Base-by-base conservation (phyloP, 164 flowering plant species). In the Dillenia turbinata region DNA sequence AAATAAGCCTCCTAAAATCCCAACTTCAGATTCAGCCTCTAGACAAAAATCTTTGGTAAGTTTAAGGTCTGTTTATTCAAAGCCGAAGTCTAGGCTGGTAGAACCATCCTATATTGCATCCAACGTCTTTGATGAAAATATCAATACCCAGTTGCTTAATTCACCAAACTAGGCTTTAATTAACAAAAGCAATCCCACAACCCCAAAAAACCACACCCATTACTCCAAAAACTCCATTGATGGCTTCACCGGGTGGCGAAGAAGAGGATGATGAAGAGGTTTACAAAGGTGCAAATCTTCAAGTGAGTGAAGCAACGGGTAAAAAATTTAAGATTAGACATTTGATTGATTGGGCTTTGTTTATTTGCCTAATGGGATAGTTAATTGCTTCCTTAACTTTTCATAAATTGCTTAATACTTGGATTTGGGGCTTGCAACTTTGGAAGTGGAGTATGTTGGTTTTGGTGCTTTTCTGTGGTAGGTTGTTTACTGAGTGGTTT, bases 381-480 rank as follows among this genome's bases (percentile, higher is more conserved):
- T 69, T 92, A 33, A 49, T 83, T 17, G 60, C 81, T n/a, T 80
- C 92, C 72, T 63, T 79, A 47, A 77, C 81, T 10, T 60, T 78
- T 48, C 52, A 72, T 22, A 77, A 50, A 50, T 56, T 86, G 70
- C 40, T 66, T 33, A 11, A 76, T 24, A 3, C 9, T 1, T 24
- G 9, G 47, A 50, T 85, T 51, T 88, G 90, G 95, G 77, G 91
- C 11, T 69, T 90, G 70, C 69, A 64, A 19, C 16, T 88, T 5
- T 92, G 96, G 98, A 92, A 79, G 73, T 90, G 93, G 96, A 75
- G 78, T 68, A 78, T 89, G 47, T 63, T 89, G 53, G 77, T 81
- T 1, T 58, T 83, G 69, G 95, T 90, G 0, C 77, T 86, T 6
- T 71, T 88, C 54, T 82, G 86, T 22, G 98, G 96, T 12, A 64